Conservation (phyloP, 768 basidiomycete species). For the Suillus paluster region DNA sequence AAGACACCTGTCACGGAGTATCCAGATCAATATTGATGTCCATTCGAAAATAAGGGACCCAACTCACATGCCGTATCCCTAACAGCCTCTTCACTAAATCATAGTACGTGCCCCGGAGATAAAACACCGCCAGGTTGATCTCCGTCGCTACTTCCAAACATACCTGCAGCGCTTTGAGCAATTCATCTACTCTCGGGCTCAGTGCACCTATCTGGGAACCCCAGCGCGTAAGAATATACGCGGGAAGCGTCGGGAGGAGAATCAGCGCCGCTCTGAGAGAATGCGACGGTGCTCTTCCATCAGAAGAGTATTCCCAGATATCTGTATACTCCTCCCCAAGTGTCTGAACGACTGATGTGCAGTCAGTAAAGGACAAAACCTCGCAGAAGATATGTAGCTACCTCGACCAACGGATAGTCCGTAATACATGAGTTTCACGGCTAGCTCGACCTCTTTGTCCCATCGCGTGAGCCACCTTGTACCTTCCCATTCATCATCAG, state of each 20-base stretch:
- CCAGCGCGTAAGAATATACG: slow-evolving; percentile 62
- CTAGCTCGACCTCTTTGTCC: slow-evolving; percentile 79
- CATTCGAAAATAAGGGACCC: background rate
- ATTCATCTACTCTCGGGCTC: slow-evolving; percentile 34
- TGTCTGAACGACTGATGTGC: slow-evolving; percentile 67
- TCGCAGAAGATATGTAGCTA: slow-evolving; percentile 32
- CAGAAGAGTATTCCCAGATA: slow-evolving; percentile 71
- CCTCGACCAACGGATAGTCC: slow-evolving; percentile 78
- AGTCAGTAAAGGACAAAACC: slow-evolving; percentile 13
- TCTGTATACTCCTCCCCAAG: slow-evolving; percentile 93
- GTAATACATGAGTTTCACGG: slow-evolving; percentile 71
- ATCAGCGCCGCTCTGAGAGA: slow-evolving; percentile 56
- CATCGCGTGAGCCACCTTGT: slow-evolving; percentile 80
- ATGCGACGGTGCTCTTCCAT: slow-evolving; percentile 46
- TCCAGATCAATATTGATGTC: background rate
- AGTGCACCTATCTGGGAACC: slow-evolving; percentile 42
- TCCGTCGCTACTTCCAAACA: slow-evolving; percentile 64
- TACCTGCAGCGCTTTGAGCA: slow-evolving; percentile 46
- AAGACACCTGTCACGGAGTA: slow-evolving; percentile 60
- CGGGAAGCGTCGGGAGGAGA: slow-evolving; percentile 67
- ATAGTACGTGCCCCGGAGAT: slow-evolving; percentile 81
- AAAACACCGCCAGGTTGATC: slow-evolving; percentile 81
- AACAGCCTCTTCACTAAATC: slow-evolving; percentile 69
- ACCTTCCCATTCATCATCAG: slow-evolving; percentile 48
- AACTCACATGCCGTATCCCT: slow-evolving; percentile 67